Percentiles rank a stretch among this genome's conserved stretches.
phyloP scores from a whole-genome alignment of 2,329 filamentous ascomycete species.

The Metarhizium rileyi region DNA sequence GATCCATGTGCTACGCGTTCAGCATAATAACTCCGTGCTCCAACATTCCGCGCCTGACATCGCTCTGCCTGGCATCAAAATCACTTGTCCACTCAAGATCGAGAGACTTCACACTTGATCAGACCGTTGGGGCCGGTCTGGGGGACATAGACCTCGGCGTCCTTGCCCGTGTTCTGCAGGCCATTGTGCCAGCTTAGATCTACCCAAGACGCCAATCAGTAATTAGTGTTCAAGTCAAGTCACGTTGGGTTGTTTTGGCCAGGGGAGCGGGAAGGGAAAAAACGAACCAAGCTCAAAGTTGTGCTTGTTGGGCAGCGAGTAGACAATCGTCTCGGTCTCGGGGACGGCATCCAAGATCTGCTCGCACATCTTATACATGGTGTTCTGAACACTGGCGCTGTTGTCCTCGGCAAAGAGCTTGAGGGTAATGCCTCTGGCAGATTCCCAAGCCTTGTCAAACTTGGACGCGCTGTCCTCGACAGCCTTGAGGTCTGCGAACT shows the following conservation, averaged over 20 bases:
- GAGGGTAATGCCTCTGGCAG: constrained; percentile 76
- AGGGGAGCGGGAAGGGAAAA: background rate
- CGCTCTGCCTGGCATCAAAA: background rate
- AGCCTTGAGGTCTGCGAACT: constrained; percentile 54
- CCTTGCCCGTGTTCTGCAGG: constrained; percentile 86
- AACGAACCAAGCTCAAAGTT: constrained; percentile 76
- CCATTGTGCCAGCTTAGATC: constrained; percentile 96
- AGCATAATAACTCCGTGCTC: background rate
- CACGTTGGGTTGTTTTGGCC: background rate
- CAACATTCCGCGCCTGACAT: background rate
- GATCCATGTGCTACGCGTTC: background rate
- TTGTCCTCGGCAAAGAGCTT: constrained; percentile 84
- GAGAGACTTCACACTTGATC: constrained; percentile 83
- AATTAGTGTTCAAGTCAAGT: background rate
- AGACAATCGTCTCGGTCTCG: constrained; percentile 63
- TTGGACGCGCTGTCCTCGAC: constrained; percentile 53
- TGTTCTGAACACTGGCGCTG: constrained; percentile 88
- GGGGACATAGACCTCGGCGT: constrained; percentile 91
- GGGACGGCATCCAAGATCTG: constrained; percentile 70
- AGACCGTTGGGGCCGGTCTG: constrained; percentile 90
- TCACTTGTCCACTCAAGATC: constrained; percentile 24
- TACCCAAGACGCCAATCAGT: constrained; percentile 22
- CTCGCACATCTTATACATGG: constrained; percentile 98
- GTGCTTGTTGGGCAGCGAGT: constrained; percentile 92
- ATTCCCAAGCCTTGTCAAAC: constrained; percentile 73